These are phyloP conservation scores for Aspergillus indologenus DNA, from an alignment of 495 filamentous ascomycete species.

Conservation along the genomic window DNA sequence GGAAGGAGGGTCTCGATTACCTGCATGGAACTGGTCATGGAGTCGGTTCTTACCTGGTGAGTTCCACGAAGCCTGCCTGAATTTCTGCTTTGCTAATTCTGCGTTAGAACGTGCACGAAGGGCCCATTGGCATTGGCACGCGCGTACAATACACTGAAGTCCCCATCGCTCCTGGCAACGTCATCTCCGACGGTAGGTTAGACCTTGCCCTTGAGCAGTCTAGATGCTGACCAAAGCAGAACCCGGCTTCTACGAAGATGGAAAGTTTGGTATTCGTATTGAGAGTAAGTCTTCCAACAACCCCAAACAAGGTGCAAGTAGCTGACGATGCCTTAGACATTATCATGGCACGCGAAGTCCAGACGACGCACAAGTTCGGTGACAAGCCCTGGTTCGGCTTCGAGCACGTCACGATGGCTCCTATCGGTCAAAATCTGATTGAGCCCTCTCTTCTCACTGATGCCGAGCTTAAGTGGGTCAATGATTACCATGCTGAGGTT, in stretches of 20 bases:
- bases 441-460: conserved; percentile 68
- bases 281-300: conserved; percentile 62
- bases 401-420: conserved; percentile 96
- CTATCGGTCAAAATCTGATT: conserved; percentile 87
- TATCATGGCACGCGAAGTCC: conserved; percentile 79
- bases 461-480: conserved; percentile 83
- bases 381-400: conserved; percentile 94
- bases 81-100: conserved; percentile 14
- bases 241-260: conserved; percentile 98
- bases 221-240: conserved; percentile 47
- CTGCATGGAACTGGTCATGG: conserved; percentile 97
- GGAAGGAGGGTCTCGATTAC: conserved; percentile 91
- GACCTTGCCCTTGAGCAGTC: background rate
- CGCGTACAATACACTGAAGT: conserved; percentile 90
- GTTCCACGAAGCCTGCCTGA: background rate
- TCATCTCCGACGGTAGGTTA: conserved; percentile 71
- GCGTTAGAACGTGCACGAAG: conserved; percentile 87
- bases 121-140: conserved; percentile 93
- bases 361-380: conserved; percentile 84
- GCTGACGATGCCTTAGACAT: conserved; percentile 50
- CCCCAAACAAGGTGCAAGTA: background rate
- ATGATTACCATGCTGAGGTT: conserved; percentile 80
- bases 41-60: conserved; percentile 79
- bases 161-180: conserved; percentile 83
- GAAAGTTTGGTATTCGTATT: conserved; percentile 94